Conservation (phyloP, 169 alveolate genomes). For the Cryptosporidium parvum region DNA sequence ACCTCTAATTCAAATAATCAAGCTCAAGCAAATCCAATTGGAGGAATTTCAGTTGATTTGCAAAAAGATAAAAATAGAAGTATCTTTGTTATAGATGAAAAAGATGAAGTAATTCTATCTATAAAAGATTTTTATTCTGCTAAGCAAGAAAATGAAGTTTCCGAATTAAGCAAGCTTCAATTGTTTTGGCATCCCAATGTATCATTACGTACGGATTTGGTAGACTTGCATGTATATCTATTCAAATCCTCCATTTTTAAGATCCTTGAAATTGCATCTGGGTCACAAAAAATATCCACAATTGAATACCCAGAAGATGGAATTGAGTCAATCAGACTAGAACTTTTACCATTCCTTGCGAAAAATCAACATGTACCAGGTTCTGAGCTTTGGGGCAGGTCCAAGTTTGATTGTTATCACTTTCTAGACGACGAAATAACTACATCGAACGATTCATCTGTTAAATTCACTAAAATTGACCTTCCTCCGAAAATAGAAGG, state of each 20-base stretch:
- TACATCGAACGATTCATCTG: background rate
- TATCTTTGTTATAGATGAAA: slow-evolving; percentile 51
- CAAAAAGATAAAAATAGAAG: slow-evolving; percentile 51
- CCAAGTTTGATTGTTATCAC: slow-evolving; percentile 57
- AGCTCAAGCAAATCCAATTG: slow-evolving; percentile 11
- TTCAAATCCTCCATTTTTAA: slow-evolving; percentile 65
- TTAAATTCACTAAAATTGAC: slow-evolving; percentile 31
- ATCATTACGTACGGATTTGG: slow-evolving; percentile 21
- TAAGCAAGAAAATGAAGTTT: slow-evolving; percentile 38
- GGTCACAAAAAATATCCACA: background rate
- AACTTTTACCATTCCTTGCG: slow-evolving; percentile 51
- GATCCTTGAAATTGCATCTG: slow-evolving; percentile 5
- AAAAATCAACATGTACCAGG: slow-evolving; percentile 71
- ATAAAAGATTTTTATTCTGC: slow-evolving; percentile 62
- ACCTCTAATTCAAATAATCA: background rate
- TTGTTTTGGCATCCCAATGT: slow-evolving; percentile 66
- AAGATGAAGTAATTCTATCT: slow-evolving; percentile 14
- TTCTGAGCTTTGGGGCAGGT: slow-evolving; percentile 71
- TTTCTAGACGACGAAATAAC: slow-evolving; percentile 37
- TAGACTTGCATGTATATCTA: slow-evolving; percentile 59
- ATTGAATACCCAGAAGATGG: slow-evolving; percentile 67
- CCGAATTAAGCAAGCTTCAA: slow-evolving; percentile 46
- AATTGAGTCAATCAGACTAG: slow-evolving; percentile 62
- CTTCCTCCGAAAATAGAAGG: slow-evolving; percentile 64
- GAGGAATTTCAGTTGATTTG: slow-evolving; percentile 59